Evolutionary conservation across 352 stramenopile genomes (phyloP), one percentile per base, ranked within the genome.

Genomic region (Pythium brachiatum): DNA sequence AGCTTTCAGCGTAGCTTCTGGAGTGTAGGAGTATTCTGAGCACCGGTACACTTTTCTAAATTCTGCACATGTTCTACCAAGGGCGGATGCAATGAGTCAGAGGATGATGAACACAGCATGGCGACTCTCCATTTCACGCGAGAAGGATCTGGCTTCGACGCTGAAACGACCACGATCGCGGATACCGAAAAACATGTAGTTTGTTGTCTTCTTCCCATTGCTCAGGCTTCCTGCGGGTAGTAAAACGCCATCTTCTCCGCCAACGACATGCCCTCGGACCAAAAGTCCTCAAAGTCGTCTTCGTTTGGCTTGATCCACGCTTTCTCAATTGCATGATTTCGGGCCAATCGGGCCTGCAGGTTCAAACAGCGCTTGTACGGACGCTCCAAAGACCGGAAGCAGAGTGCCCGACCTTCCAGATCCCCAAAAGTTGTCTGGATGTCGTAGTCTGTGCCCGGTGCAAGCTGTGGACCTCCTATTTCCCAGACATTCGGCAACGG

Each of bases 211-310:
- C n/a, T n/a, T n/a, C n/a, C n/a, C n/a, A n/a, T n/a, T n/a, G n/a
- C n/a, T n/a, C 50, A 56, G 50, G 50, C 39, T 48, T 52, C 36
- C 34, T 52, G 50, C 53, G 36, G 21, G 43, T 46, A 63, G 34
- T 50, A 63, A 63, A 63, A 51, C 18, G 46, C 46, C 43, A 63
- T 63, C 57, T 63, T 63, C 57, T 63, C 57, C 32, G 44, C 57
- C 44, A 63, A 51, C 44, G 57, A 63, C 57, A 63, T 63, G 18
- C 57, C 57, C 31, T 63, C 57, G 47, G 32, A 63, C 57, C 57
- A 63, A 63, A 55, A 63, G 57, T 63, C 57, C 50, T 63, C 5
- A 56, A 63, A 63, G 31, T 63, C 44, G 29, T 63, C 57, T 57
- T 57, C 29, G 7, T 56, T 46, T 63, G 57, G 46, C 44, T 43